A percentile compares a stretch with the other conserved stretches of the same genome.
phyloP scores from a whole-genome alignment of 306 rosid genomes.

The Prunus salicina region DNA sequence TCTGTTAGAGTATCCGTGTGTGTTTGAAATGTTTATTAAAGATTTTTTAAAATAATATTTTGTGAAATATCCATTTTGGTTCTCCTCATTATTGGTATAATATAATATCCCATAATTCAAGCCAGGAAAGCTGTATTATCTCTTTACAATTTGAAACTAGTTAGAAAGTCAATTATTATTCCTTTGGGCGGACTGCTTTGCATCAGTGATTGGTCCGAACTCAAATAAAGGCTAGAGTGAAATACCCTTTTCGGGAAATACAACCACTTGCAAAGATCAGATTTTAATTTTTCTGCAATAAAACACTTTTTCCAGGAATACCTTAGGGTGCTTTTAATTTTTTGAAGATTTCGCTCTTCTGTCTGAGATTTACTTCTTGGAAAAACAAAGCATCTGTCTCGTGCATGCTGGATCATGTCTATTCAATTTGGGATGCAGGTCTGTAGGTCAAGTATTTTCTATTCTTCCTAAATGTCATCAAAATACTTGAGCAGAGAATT shows the following conservation, averaged over 20 bases:
- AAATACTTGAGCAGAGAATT: neutral
- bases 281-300: neutral
- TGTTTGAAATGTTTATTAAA: neutral
- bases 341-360: neutral
- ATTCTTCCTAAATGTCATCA: neutral
- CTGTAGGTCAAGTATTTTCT: neutral
- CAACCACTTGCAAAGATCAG: neutral
- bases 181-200: neutral
- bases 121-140: neutral
- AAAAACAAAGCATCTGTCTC: neutral
- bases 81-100: neutral
- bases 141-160: neutral
- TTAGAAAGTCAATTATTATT: neutral
- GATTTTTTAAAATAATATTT: neutral
- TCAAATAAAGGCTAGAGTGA: neutral
- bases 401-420: neutral
- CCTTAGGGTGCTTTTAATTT: too few species aligned
- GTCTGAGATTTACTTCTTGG: neutral
- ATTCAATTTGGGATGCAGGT: neutral
- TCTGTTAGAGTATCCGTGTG: neutral
- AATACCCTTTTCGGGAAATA: neutral
- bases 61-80: neutral
- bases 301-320: neutral
- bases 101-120: neutral
- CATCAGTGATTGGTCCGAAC: neutral